These are phyloP conservation scores for Talaromyces sp. DNA, from an alignment of 2,329 filamentous ascomycete genomes.

Conservation along the genomic window DNA sequence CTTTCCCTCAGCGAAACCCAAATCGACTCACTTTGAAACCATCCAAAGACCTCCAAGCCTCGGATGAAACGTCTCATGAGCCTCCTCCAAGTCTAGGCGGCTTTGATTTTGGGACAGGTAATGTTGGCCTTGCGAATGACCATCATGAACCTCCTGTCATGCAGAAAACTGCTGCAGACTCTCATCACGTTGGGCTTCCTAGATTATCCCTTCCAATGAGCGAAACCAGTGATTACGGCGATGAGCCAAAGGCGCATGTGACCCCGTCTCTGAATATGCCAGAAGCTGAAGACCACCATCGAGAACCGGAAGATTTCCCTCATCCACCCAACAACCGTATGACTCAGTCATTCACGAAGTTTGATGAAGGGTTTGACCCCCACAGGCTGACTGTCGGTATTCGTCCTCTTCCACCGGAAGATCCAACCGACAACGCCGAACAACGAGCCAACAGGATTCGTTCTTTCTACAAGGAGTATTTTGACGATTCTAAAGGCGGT, in stretches of 20 bases:
- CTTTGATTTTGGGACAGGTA: conserved; percentile 16
- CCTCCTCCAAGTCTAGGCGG: conserved; percentile 9
- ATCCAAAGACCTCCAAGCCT: not conserved
- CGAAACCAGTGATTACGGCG: conserved; percentile 54
- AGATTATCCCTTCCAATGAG: conserved; percentile 42
- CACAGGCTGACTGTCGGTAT: conserved; percentile 59
- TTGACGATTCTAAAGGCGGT: conserved; percentile 70
- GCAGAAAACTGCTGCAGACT: conserved; percentile 3
- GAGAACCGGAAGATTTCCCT: conserved; percentile 17
- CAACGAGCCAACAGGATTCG: conserved; percentile 92
- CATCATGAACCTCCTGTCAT: conserved; percentile 13
- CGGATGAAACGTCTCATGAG: conserved; percentile 1
- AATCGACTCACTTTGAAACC: not conserved
- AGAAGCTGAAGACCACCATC: conserved; percentile 21
- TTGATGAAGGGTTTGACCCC: conserved; percentile 38
- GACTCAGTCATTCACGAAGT: conserved; percentile 23
- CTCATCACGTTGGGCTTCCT: conserved; percentile 21
- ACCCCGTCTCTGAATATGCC: conserved; percentile 37
- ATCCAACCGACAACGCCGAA: conserved; percentile 85
- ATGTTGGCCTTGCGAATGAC: not conserved
- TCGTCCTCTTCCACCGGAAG: conserved; percentile 82
- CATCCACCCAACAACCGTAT: conserved; percentile 25
- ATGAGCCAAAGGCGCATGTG: conserved; percentile 50
- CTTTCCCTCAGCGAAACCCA: not conserved
- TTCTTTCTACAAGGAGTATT: conserved; percentile 99